Conservation (phyloP, 352 stramenopile genomes). For the Pythium brachiatum region DNA sequence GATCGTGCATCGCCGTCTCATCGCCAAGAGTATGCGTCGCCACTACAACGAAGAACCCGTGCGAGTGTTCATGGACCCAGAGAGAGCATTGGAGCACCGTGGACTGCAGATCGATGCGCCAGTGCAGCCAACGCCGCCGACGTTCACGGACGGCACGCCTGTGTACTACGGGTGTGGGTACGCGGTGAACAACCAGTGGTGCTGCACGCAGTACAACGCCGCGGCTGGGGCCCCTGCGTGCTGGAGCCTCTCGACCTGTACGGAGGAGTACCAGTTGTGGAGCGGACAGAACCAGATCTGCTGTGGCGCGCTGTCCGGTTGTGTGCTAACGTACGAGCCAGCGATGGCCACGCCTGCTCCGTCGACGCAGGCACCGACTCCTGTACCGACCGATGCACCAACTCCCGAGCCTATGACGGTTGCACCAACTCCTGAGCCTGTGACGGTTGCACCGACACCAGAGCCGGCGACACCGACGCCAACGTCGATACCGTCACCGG, state of each 20-base stretch:
- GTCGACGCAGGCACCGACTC: conserved; percentile 3
- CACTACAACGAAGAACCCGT: not conserved
- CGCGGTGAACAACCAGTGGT: conserved; percentile 34
- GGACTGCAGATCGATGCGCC: conserved; percentile 41
- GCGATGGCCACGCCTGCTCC: conserved; percentile 29
- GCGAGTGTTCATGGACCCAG: conserved; percentile 9
- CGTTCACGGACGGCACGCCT: conserved; percentile 24
- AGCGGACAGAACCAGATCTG: conserved; percentile 55
- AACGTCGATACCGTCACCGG: not conserved
- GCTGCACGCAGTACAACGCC: conserved; percentile 37
- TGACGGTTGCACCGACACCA: conserved; percentile 8
- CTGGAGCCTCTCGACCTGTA: conserved; percentile 40
- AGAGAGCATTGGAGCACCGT: not conserved
- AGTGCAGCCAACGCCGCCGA: conserved; percentile 17
- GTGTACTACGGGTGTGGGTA: conserved; percentile 50
- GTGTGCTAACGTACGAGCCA: conserved; percentile 35
- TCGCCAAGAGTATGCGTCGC: not conserved
- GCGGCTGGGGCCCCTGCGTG: conserved; percentile 28
- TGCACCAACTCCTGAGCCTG: not conserved
- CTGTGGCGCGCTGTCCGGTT: conserved; percentile 33
- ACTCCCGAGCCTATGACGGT: conserved; percentile 8
- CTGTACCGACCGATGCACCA: conserved; percentile 1
- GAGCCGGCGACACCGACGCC: conserved; percentile 1
- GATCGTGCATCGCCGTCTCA: conserved; percentile 1
- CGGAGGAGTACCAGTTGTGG: conserved; percentile 33